Evolutionary conservation across 768 basidiomycete genomes (phyloP).

Genomic region (Lentinula detonsa): DNA sequence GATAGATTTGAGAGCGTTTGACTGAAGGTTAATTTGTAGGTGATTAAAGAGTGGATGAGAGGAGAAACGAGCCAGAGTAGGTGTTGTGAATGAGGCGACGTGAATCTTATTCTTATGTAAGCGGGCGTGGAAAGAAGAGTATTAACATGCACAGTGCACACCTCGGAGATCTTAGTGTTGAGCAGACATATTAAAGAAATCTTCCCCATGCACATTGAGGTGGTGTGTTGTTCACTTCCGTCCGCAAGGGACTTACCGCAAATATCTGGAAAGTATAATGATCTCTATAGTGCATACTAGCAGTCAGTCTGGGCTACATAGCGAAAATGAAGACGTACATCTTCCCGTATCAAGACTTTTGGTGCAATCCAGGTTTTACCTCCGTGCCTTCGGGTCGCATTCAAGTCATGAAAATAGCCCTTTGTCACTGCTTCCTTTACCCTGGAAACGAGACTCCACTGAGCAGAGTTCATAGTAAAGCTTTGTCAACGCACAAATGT

Average conservation of each 20-base stretch:
- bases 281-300: constrained; percentile 51
- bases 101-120: constrained; percentile 54
- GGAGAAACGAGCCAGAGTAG: constrained; percentile 46
- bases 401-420: constrained; percentile 87
- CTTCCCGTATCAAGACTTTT: constrained; percentile 80
- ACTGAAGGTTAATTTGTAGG: constrained; percentile 88
- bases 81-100: constrained; percentile 59
- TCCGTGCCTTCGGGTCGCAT: constrained; percentile 73
- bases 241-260: constrained; percentile 61
- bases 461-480: background rate
- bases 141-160: constrained; percentile 34
- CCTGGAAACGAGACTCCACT: constrained; percentile 15
- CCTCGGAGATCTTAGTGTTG: constrained; percentile 86
- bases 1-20: constrained; percentile 88
- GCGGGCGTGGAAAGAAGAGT: background rate
- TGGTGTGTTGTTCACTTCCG: constrained; percentile 60
- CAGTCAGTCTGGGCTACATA: background rate
- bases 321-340: constrained; percentile 46
- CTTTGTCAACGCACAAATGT: constrained; percentile 30
- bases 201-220: constrained; percentile 67
- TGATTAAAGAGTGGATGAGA: constrained; percentile 62
- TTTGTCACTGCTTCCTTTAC: constrained; percentile 50
- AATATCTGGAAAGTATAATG: constrained; percentile 88
- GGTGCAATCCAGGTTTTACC: constrained; percentile 97
- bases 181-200: constrained; percentile 79